These are phyloP conservation scores for Penicillium sp. DNA, from an alignment of 2,329 filamentous ascomycete genomes.

Conservation along the genomic window DNA sequence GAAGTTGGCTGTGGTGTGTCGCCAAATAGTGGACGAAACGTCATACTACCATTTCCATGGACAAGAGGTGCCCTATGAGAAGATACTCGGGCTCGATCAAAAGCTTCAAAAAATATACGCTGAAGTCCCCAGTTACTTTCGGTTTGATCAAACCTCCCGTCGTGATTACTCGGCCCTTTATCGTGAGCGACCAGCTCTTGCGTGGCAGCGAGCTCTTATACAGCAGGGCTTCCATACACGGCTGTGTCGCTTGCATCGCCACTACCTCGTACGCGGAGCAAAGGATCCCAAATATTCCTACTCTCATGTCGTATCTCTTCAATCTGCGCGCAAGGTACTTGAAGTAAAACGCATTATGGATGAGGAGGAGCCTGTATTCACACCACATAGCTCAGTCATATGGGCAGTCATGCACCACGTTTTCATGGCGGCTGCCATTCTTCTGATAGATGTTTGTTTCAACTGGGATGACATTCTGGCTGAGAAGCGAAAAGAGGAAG, in stretches of 20 bases:
- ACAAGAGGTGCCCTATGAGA: constrained; percentile 33
- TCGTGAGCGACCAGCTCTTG: constrained; percentile 27
- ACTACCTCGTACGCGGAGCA: constrained; percentile 40
- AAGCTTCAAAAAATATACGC: constrained; percentile 33
- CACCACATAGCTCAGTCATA: constrained; percentile 26
- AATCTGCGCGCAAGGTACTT: constrained; percentile 40
- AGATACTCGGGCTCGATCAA: constrained; percentile 39
- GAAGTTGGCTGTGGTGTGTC: constrained; percentile 41
- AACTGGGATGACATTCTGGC: constrained; percentile 40
- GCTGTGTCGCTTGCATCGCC: constrained; percentile 40
- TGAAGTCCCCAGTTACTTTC: constrained; percentile 38
- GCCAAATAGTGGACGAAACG: constrained; percentile 41
- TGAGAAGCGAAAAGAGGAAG: constrained; percentile 36
- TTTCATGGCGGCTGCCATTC: constrained; percentile 41
- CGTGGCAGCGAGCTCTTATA: constrained; percentile 37
- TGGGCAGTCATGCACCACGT: constrained; percentile 41
- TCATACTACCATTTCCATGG: constrained; percentile 27
- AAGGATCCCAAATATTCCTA: constrained; percentile 37
- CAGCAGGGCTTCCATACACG: constrained; percentile 38
- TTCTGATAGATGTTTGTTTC: constrained; percentile 43
- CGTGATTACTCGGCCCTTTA: constrained; percentile 30
- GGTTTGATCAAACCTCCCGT: constrained; percentile 32
- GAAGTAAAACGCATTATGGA: constrained; percentile 38
- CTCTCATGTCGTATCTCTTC: constrained; percentile 39
- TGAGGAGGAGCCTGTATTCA: constrained; percentile 26